phyloP scores from a whole-genome alignment of 345 rosid species.

The Salix brachista region DNA sequence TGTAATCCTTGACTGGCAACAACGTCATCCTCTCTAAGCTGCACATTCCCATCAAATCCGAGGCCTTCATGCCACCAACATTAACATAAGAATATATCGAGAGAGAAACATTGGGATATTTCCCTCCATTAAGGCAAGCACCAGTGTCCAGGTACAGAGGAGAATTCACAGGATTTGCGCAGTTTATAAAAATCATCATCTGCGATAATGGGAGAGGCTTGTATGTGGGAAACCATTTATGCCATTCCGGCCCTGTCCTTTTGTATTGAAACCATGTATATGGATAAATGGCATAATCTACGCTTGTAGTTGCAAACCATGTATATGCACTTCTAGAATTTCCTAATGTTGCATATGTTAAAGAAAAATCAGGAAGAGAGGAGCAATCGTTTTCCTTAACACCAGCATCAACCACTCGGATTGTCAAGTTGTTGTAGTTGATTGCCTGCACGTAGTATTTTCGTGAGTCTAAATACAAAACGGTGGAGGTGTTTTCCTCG shows the following conservation, averaged over 20 bases:
- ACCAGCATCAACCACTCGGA: slow-evolving; percentile 6
- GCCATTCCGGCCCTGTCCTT: background rate
- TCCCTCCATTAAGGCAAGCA: background rate
- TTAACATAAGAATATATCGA: background rate
- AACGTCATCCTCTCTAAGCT: background rate
- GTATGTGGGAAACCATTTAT: no score
- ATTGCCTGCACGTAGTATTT: slow-evolving; percentile 15
- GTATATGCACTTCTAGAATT: no score
- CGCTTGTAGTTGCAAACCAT: no score
- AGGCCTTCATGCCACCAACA: background rate
- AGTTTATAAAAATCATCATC: background rate
- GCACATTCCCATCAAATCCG: background rate
- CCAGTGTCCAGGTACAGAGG: background rate
- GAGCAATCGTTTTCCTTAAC: background rate
- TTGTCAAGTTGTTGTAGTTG: slow-evolving; percentile 7
- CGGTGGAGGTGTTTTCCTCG: slow-evolving; percentile 20
- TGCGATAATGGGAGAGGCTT: background rate
- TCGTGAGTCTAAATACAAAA: background rate
- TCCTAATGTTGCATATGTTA: background rate
- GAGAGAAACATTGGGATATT: no score
- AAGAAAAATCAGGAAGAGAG: background rate
- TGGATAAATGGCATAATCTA: no score
- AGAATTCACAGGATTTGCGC: background rate
- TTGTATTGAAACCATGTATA: background rate
- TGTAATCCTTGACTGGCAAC: background rate